Base-by-base conservation (phyloP, 352 stramenopile genomes). In the Phytophthora kernoviae region DNA sequence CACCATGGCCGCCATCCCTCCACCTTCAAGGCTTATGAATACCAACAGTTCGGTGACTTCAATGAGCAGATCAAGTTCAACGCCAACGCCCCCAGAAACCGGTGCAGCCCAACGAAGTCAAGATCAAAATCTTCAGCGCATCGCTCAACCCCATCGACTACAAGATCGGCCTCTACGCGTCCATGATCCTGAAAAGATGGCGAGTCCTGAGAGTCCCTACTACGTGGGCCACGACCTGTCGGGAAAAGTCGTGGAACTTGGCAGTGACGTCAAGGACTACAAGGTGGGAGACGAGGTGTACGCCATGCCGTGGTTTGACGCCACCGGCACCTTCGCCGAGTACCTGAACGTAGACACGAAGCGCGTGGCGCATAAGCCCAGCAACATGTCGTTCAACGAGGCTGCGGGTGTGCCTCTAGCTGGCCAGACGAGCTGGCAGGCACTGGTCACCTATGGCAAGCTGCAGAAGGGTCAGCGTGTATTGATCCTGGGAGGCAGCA, bases 401-500 rank as follows among this genome's bases (percentile, higher is more conserved):
- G 74, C 77, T 0, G 77, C 71, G 0, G 62, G 53, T 1, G 54
- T 75, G 21, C 71, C 74, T 0, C 33, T 75, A 12, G 71, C 56
- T 0, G 55, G 54, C 0, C 47, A 73, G 9, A 81, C 70, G 0
- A 76, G 60, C 34, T 73, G 77, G 30, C 77, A 84, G 40, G 65
- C 54, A 1, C 48, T 84, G 0, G 14, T 63, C 9, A 52, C 60
- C n/a, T 62, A 74, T 40, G 65, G 63, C 26, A 69, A 67, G 18
- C 41, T 73, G 33, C 62, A 73, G 45, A 61, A 37, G 44, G 73
- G 46, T 24, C 55, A 68, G 30, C 54, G 57, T 24, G 62, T 90
- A 42, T 51, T 91, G 5, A 68, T 91, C 24, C 68, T 87, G 48
- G 76, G 77, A 17, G 81, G 82, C 14, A 85, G 74, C 62, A 79